Evolutionary conservation across 2,329 filamentous ascomycete species (phyloP).

Genomic region (Xylogone sp.): DNA sequence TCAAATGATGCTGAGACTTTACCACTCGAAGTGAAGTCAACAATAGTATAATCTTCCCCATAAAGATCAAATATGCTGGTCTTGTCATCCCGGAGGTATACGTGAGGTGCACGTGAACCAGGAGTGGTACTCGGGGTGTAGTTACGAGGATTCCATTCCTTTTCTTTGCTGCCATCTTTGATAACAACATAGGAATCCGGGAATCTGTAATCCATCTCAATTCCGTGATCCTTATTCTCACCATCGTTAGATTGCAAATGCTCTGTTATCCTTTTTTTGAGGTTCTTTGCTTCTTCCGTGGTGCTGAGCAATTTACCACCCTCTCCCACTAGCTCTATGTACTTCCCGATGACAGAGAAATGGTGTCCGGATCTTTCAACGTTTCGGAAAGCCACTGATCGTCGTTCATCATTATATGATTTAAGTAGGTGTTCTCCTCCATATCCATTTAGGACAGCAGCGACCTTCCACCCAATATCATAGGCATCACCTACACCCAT

Average conservation of each 20-base stretch:
- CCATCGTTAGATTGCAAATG: conserved; percentile 5
- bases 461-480: conserved; percentile 28
- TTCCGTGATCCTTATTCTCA: conserved; percentile 24
- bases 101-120: conserved; percentile 9
- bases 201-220: conserved; percentile 27
- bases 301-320: not conserved
- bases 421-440: conserved; percentile 13
- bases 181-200: not conserved
- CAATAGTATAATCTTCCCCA: conserved; percentile 8
- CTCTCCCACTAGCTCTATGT: not conserved
- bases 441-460: conserved; percentile 18
- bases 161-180: not conserved
- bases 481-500: conserved; percentile 28
- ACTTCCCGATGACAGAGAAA: not conserved
- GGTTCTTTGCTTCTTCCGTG: not conserved
- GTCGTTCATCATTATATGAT: conserved; percentile 23
- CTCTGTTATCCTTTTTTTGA: not conserved
- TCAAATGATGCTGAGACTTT: not conserved
- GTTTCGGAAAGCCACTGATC: conserved; percentile 19
- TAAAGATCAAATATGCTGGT: conserved; percentile 12
- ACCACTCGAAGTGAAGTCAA: conserved; percentile 7
- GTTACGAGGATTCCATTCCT: not conserved
- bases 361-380: conserved; percentile 17
- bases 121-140: conserved; percentile 6
- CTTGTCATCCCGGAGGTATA: conserved; percentile 8